Evolutionary conservation across 2,329 filamentous ascomycete genomes (phyloP).

Genomic region (Dactylellina drechsleri): DNA sequence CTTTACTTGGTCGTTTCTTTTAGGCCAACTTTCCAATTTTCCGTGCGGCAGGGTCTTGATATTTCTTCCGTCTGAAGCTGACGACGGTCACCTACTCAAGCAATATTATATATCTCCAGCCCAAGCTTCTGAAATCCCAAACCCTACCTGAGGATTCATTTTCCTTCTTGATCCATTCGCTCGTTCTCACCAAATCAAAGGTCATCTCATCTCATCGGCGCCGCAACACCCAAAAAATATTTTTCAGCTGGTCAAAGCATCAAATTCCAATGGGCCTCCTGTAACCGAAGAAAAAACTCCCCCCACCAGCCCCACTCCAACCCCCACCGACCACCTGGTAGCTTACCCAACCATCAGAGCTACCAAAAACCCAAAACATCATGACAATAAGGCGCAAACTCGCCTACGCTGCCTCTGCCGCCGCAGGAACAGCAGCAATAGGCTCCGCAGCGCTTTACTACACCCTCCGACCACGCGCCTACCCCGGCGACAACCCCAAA

Average conservation of each 20-base stretch:
- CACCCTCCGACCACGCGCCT: conserved; percentile 30
- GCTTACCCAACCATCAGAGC: neutral
- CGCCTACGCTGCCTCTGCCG: conserved; percentile 49
- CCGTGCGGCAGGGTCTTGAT: neutral
- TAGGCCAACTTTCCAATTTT: neutral
- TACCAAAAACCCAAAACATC: neutral
- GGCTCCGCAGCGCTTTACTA: conserved; percentile 39
- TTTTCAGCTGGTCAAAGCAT: conserved; percentile 6
- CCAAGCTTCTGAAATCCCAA: too few species aligned
- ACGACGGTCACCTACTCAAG: neutral
- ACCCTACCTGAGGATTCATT: too few species aligned
- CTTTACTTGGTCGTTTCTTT: neutral
- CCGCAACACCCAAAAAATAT: conserved; percentile 11
- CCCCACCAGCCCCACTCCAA: conserved; percentile 24
- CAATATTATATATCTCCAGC: too few species aligned
- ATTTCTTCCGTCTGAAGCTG: conserved; percentile 4
- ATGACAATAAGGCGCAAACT: conserved; percentile 53
- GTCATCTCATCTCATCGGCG: conserved; percentile 6
- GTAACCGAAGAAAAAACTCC: conserved; percentile 12
- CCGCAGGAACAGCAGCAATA: conserved; percentile 37
- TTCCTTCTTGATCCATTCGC: conserved; percentile 2
- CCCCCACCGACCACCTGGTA: too few species aligned
- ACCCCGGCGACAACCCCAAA: conserved; percentile 49
- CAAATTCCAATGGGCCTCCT: conserved; percentile 31
- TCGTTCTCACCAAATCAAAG: neutral